These are phyloP conservation scores for Coprinopsis strossmayeri DNA, from an alignment of 768 basidiomycete genomes.

Conservation along the genomic window DNA sequence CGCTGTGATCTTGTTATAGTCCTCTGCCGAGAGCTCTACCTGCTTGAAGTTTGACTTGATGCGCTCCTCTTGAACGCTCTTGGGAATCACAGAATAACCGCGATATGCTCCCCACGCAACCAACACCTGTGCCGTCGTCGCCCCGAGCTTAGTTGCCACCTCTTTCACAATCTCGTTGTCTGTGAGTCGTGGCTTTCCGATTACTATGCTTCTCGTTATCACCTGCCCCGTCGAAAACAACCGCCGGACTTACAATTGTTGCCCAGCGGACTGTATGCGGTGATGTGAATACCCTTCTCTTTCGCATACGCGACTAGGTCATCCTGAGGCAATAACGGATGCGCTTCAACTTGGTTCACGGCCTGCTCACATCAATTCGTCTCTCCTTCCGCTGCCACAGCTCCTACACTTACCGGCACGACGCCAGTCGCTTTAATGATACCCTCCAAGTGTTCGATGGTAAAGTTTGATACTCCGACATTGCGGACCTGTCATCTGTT, in stretches of 20 bases:
- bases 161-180: slow-evolving; percentile 56
- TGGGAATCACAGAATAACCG: slow-evolving; percentile 81
- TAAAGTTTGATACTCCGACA: slow-evolving; percentile 84
- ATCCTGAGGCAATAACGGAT: slow-evolving; percentile 73
- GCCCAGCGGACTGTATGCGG: slow-evolving; percentile 66
- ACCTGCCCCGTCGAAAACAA: no score
- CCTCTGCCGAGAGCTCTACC: slow-evolving; percentile 56
- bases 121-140: slow-evolving; percentile 74
- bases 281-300: slow-evolving; percentile 62
- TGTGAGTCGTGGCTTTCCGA: slow-evolving; percentile 58
- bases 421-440: slow-evolving; percentile 67
- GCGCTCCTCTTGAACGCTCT: slow-evolving; percentile 67
- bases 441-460: slow-evolving; percentile 53
- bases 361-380: slow-evolving; percentile 24
- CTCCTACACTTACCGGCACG: slow-evolving; percentile 45
- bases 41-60: slow-evolving; percentile 77
- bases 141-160: slow-evolving; percentile 56
- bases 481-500: slow-evolving; percentile 42
- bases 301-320: slow-evolving; percentile 67
- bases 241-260: slow-evolving; percentile 62
- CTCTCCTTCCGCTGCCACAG: not conserved
- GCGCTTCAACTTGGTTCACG: slow-evolving; percentile 79
- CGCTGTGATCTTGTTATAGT: slow-evolving; percentile 52
- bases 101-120: slow-evolving; percentile 74
- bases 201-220: slow-evolving; percentile 28